A percentile compares a stretch with the other conserved stretches of the same genome.
These are phyloP conservation scores for Cucurbita argyrosperma DNA, from an alignment of 306 rosid genomes.

Conservation along the genomic window DNA sequence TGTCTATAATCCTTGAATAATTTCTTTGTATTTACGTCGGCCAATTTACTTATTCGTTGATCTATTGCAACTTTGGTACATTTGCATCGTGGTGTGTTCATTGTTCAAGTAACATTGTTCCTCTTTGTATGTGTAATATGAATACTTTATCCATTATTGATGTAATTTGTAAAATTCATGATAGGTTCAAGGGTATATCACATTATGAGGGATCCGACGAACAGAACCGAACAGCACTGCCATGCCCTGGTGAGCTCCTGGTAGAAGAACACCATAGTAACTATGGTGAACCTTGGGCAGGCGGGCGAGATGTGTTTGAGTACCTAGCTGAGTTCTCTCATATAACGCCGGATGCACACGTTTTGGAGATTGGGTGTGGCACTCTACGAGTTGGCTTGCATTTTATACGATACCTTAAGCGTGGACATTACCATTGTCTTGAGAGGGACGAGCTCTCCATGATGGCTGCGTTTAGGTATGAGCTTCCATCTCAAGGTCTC, in stretches of 20 bases:
- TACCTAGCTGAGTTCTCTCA: slow-evolving; percentile 54
- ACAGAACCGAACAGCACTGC: slow-evolving; percentile 56
- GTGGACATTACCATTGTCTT: slow-evolving; percentile 63
- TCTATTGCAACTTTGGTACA: neutral
- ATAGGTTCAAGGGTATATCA: slow-evolving; percentile 77
- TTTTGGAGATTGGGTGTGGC: slow-evolving; percentile 88
- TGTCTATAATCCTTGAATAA: neutral
- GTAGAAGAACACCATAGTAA: slow-evolving; percentile 93
- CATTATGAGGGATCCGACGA: slow-evolving; percentile 54
- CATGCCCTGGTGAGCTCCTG: slow-evolving; percentile 82
- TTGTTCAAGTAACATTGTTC: neutral
- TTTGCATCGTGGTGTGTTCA: neutral
- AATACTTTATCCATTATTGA: neutral
- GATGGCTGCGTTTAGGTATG: slow-evolving; percentile 79
- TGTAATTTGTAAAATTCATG: neutral
- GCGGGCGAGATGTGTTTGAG: slow-evolving; percentile 82
- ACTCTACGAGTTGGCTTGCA: slow-evolving; percentile 88
- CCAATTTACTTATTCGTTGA: neutral
- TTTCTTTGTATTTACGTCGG: neutral
- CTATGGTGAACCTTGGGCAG: slow-evolving; percentile 97
- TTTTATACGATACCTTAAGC: slow-evolving; percentile 60
- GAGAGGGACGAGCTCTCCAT: slow-evolving; percentile 86
- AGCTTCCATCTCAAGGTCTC: slow-evolving; percentile 90
- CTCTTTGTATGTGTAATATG: neutral
- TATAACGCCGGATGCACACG: slow-evolving; percentile 39